These are phyloP conservation scores for Verticillium albo-atrum DNA, from an alignment of 2,329 filamentous ascomycete species.

Conservation along the genomic window DNA sequence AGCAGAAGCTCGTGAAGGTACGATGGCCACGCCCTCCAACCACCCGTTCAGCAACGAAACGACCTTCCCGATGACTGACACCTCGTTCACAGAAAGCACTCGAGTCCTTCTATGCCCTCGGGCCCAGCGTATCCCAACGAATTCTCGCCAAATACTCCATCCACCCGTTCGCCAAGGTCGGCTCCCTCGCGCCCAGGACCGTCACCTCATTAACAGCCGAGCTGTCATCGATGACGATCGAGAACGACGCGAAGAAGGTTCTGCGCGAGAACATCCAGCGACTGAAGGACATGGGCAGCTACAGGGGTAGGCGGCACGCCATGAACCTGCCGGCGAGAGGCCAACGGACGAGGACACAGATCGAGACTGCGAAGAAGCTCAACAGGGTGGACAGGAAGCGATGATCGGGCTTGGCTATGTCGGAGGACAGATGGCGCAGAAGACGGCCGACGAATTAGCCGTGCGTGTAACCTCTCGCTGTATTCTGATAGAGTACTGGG, in stretches of 20 bases:
- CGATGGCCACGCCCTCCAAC: slow-evolving; percentile 13
- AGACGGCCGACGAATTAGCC: background rate
- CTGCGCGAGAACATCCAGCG: slow-evolving; percentile 81
- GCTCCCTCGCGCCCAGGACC: slow-evolving; percentile 68
- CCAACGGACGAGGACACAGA: slow-evolving; percentile 79
- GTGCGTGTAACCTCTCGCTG: background rate
- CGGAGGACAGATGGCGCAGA: background rate
- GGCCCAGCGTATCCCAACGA: slow-evolving; percentile 61
- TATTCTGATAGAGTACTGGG: background rate
- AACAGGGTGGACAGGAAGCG: slow-evolving; percentile 51
- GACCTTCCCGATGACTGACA: background rate
- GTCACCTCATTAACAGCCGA: slow-evolving; percentile 79
- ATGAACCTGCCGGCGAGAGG: slow-evolving; percentile 89
- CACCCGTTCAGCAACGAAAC: background rate
- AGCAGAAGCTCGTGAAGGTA: slow-evolving; percentile 80
- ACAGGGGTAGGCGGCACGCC: slow-evolving; percentile 84
- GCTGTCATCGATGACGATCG: slow-evolving; percentile 87
- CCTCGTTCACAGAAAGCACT: slow-evolving; percentile 59
- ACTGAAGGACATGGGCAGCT: slow-evolving; percentile 85
- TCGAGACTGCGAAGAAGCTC: slow-evolving; percentile 54
- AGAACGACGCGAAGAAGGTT: slow-evolving; percentile 76
- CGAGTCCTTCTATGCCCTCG: slow-evolving; percentile 81
- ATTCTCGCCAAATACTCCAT: slow-evolving; percentile 89
- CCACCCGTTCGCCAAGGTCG: slow-evolving; percentile 76
- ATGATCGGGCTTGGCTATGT: slow-evolving; percentile 15